Evolutionary conservation across 352 stramenopile species (phyloP), one percentile per base, ranked within the genome.

Genomic region (Phytophthora constricta): DNA sequence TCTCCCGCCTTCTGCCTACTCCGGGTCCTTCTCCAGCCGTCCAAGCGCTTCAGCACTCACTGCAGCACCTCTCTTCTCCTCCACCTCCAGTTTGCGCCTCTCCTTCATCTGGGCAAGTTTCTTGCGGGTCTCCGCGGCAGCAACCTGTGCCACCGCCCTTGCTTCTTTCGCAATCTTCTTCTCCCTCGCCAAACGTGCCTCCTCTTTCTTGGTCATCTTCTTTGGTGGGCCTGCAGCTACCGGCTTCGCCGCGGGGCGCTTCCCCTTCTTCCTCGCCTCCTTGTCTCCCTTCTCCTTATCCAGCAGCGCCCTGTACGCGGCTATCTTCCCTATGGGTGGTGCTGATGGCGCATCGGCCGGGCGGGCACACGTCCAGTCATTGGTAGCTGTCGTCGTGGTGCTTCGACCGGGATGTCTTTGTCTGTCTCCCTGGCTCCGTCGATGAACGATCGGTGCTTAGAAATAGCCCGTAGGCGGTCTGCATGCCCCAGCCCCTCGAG

Each of bases 261-360:
- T 37, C 11, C 31, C 31, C 31, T 46, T 46, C n/a, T 46, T 46
- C 14, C 16, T 46, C 17, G 13, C 16, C 5, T 37, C 31, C 31
- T 13, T 13, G 5, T 37, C 31, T 11, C 5, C 42, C 31, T 16
- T 14, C 26, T 52, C 42, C n/a, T 61, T 43, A 25, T 51, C n/a
- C 53, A 52, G 16, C n/a, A 28, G 2, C 17, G 17, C 42, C 0
- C 34, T 0, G 11, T 61, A 61, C 17, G 41, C 41, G 0, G 53
- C 41, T 19, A 20, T 11, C 26, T 61, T 52, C 10, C 53, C 53
- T 41, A 51, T 52, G 16, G 53, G 53, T 17, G 53, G 53, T 33
- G 22, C 25, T 19, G 4, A n/a, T 33, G 49, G 49, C 20, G 31
- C 31, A 5, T 11, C 9, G n/a, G 7, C 33, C 47, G 51, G 8